Evolutionary conservation across 2,329 filamentous ascomycete species (phyloP), one percentile per base, ranked within the genome.

Genomic region (Diaporthe vexans): DNA sequence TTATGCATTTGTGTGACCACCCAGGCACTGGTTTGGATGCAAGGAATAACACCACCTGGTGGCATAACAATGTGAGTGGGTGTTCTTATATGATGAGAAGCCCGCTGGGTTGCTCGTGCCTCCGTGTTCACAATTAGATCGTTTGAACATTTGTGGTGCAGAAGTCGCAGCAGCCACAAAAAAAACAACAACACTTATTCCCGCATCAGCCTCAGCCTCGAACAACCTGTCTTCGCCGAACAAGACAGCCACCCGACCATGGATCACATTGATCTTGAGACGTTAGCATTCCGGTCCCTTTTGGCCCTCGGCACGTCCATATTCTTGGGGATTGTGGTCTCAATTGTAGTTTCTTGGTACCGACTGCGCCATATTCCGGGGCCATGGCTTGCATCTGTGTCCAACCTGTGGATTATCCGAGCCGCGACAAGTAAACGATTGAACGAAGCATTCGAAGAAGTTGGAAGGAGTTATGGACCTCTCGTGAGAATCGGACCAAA

Each of bases 401-500:
- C 82, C 19, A 81, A 83, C 74, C 46, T 80, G 13, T 84, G 81
- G 81, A 76, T 83, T 46, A 75, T 76, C 15, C 75, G 77, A 17
- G 71, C 77, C 9, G 76, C 75, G 6, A 63, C 51, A 19, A 79
- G 74, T 46, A 79, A 79, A 33, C 77, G 74, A 26, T 78, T 79
- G 71, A 77, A 76, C 24, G 73, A 78, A 17, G 58, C 74, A 11
- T 80, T 80, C 65, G 74, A 73, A 11, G 75, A 77, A 9, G 74
- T 77, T 10, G 77, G 77, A 13, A 57, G 76, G 13, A 75, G 72
- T 10, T 80, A 81, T 71, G 80, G 81, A 40, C 68, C 77, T 1
- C 76, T 83, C 24, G 78, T 80, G 9, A 81, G 83, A 61, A 78
- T 85, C 54, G 84, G 83, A 8, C 83, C 84, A 21, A 80, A 80